Evolutionary conservation across 306 rosid genomes (phyloP).

Genomic region (Fagus sylvatica): DNA sequence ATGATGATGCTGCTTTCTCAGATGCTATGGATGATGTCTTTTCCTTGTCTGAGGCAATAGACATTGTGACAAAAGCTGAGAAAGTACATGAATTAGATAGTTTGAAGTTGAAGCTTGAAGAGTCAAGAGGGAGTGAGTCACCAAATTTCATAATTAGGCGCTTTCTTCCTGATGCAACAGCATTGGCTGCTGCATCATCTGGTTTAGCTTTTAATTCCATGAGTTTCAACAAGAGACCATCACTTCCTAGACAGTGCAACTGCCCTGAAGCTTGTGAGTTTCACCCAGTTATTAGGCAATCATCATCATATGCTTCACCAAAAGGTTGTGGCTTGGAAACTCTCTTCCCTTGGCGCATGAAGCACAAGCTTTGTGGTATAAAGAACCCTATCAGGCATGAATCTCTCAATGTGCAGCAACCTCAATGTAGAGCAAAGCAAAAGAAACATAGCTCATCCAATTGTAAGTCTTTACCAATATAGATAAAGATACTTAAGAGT

Average conservation of each 20-base stretch:
- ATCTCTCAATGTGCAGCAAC: conserved; percentile 35
- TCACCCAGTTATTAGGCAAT: conserved; percentile 16
- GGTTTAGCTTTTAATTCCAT: conserved; percentile 24
- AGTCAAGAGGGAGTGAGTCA: conserved; percentile 48
- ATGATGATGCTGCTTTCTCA: conserved; percentile 33
- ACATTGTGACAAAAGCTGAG: conserved; percentile 63
- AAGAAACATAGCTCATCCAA: conserved; percentile 36
- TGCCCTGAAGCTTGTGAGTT: conserved; percentile 32
- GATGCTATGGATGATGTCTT: conserved; percentile 68
- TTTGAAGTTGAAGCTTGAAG: conserved; percentile 50
- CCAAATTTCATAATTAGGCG: conserved; percentile 77
- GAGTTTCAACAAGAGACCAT: conserved; percentile 21
- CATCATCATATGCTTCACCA: conserved; percentile 48
- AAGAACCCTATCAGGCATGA: conserved; percentile 54
- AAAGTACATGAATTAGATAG: conserved; percentile 28
- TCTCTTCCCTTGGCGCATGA: conserved; percentile 68
- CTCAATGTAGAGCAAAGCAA: conserved; percentile 31
- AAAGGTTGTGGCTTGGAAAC: conserved; percentile 68
- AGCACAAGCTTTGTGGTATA: conserved; percentile 66
- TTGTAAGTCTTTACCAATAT: conserved; percentile 36
- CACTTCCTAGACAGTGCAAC: conserved; percentile 16
- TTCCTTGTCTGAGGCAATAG: conserved; percentile 83
- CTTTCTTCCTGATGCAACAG: conserved; percentile 83
- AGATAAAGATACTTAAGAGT: conserved; percentile 19
- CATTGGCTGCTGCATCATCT: conserved; percentile 75